phyloP scores from a whole-genome alignment of 2,329 filamentous ascomycete genomes.

The Fusarium albosuccineum region DNA sequence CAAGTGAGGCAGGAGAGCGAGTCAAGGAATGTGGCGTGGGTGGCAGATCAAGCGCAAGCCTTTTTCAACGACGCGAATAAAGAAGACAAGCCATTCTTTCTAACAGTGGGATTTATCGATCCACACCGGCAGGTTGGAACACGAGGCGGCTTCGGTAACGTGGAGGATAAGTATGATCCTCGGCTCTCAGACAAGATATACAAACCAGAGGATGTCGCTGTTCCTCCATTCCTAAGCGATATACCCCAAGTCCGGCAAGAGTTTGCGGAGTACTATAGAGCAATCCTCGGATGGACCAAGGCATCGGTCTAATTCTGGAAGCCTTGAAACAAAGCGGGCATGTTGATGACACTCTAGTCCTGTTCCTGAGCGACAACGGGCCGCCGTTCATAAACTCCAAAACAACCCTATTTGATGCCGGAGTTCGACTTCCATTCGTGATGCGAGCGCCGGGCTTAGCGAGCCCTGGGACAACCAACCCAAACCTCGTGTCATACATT shows the following conservation, averaged over 20 bases:
- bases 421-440: slow-evolving; percentile 57
- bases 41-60: slow-evolving; percentile 51
- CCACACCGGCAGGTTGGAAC: too few relatives aligned
- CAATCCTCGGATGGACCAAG: slow-evolving; percentile 57
- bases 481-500: slow-evolving; percentile 59
- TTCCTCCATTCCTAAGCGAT: slow-evolving; percentile 50
- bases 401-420: slow-evolving; percentile 62
- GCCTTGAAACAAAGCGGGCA: slow-evolving; percentile 49
- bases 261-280: slow-evolving; percentile 56
- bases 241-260: slow-evolving; percentile 55
- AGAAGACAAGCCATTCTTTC: slow-evolving; percentile 51
- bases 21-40: slow-evolving; percentile 57
- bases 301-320: slow-evolving; percentile 56
- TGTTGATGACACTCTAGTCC: slow-evolving; percentile 54
- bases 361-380: slow-evolving; percentile 63
- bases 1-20: slow-evolving; percentile 53
- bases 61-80: slow-evolving; percentile 54
- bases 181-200: too few relatives aligned
- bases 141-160: too few relatives aligned
- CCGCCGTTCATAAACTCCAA: slow-evolving; percentile 64
- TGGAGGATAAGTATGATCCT: too few relatives aligned
- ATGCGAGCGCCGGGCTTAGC: slow-evolving; percentile 50
- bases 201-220: too few relatives aligned
- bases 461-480: slow-evolving; percentile 49
- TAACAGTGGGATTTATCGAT: too few relatives aligned